These are phyloP conservation scores for Lipomyces japonicus DNA, from an alignment of 805 yeast genomes.

Conservation along the genomic window DNA sequence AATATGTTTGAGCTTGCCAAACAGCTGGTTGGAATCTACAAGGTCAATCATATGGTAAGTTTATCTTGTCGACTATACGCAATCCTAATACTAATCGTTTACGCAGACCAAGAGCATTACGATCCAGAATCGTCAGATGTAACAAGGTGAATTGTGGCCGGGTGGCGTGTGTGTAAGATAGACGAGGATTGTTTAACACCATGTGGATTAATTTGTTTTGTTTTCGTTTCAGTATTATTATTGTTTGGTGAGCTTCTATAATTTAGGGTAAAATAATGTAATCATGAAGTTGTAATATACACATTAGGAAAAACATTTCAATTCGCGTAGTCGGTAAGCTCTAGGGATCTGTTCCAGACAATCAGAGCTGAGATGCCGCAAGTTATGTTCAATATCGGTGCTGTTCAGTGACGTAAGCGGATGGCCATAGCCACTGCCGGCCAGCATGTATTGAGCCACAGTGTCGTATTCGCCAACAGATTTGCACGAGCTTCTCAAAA, in stretches of 20 bases:
- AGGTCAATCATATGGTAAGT: constrained; percentile 69
- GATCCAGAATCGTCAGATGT: constrained; percentile 21
- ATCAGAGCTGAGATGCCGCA: constrained; percentile 5
- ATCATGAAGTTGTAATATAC: no score
- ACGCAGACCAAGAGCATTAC: constrained; percentile 27
- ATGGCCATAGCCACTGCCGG: not conserved
- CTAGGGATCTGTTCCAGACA: constrained; percentile 12
- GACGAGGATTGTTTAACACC: no score
- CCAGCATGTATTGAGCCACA: constrained; percentile 9
- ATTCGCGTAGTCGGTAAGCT: constrained; percentile 5
- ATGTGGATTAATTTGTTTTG: no score
- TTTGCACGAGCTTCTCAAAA: constrained; percentile 17
- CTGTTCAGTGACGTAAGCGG: not conserved
- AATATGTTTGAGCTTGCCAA: constrained; percentile 97
- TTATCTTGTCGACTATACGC: not conserved
- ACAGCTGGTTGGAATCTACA: constrained; percentile 91
- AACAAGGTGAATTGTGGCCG: not conserved
- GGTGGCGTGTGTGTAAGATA: no score
- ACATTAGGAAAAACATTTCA: no score
- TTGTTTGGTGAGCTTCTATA: no score
- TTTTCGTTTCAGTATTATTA: no score
- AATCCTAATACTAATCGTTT: not conserved
- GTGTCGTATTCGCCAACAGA: constrained; percentile 19
- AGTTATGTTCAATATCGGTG: constrained; percentile 3
- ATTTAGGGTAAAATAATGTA: no score